phyloP scores from a whole-genome alignment of 495 filamentous ascomycete genomes.

The Podospora bellae-mahoneyi region DNA sequence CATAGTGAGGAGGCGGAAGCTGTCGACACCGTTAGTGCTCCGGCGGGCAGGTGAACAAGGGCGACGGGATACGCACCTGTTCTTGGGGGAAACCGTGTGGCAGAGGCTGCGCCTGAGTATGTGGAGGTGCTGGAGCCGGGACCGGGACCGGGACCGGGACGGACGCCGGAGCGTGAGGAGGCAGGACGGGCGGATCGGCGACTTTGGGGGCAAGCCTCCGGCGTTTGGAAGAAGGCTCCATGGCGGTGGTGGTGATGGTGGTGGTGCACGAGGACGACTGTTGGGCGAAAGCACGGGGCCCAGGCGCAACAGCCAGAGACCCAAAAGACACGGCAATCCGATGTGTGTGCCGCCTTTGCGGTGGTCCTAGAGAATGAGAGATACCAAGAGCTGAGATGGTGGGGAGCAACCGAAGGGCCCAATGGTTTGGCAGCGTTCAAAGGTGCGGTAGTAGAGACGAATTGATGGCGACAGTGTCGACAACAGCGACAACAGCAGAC shows the following conservation, averaged over 20 bases:
- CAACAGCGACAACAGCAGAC: background rate
- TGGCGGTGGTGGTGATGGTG: slow-evolving; percentile 4
- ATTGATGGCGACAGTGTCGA: background rate
- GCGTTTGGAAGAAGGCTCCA: slow-evolving; percentile 40
- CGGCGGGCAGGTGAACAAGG: background rate
- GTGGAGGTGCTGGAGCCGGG: slow-evolving; percentile 11
- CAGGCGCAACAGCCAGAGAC: too few relatives aligned
- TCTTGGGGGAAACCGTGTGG: slow-evolving; percentile 29
- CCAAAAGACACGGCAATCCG: too few relatives aligned
- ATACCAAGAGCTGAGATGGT: too few relatives aligned
- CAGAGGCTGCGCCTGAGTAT: slow-evolving; percentile 24
- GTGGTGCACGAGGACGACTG: background rate
- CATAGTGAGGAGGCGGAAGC: slow-evolving; percentile 26
- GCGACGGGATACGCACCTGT: slow-evolving; percentile 24
- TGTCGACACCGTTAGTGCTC: slow-evolving; percentile 18
- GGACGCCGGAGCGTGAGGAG: slow-evolving; percentile 18
- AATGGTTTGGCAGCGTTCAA: background rate
- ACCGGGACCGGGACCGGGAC: slow-evolving; percentile 9
- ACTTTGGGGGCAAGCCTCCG: slow-evolving; percentile 40
- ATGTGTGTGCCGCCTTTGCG: too few relatives aligned
- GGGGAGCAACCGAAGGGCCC: background rate
- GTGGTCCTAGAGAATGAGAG: too few relatives aligned
- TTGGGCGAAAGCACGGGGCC: background rate
- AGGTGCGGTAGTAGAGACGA: background rate
- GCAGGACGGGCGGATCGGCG: slow-evolving; percentile 24